A percentile compares a stretch with the other conserved stretches of the same genome.
These are phyloP conservation scores for Phlegmacium glaucopus DNA, from an alignment of 768 basidiomycete species.

Conservation along the genomic window DNA sequence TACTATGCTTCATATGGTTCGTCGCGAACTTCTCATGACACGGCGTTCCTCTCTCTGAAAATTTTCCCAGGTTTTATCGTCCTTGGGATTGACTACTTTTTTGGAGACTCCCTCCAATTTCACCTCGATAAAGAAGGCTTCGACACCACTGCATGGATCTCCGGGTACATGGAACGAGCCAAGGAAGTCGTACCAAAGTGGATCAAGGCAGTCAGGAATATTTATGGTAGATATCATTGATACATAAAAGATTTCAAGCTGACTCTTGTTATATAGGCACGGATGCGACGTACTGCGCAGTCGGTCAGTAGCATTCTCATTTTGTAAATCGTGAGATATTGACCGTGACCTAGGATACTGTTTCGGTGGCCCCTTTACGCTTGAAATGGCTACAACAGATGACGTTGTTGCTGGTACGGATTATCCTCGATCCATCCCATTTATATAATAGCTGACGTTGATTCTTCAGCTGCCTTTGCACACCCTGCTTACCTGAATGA, in stretches of 20 bases:
- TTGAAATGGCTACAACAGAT: conserved; percentile 43
- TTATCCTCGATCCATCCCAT: background rate
- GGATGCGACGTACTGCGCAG: conserved; percentile 40
- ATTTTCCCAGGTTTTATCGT: conserved; percentile 49
- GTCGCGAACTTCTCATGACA: background rate
- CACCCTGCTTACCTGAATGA: conserved; percentile 51
- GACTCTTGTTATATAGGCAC: conserved; percentile 9
- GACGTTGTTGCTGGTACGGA: conserved; percentile 44
- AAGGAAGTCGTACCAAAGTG: conserved; percentile 42
- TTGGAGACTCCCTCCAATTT: conserved; percentile 47
- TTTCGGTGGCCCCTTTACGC: conserved; percentile 51
- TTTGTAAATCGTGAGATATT: background rate
- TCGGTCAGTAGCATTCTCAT: conserved; percentile 30
- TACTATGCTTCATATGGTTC: conserved; percentile 59
- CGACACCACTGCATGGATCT: conserved; percentile 42
- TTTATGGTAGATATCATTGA: conserved; percentile 36
- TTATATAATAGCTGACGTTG: background rate
- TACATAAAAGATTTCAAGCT: background rate
- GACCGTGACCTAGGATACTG: conserved; percentile 43
- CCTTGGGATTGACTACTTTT: conserved; percentile 61
- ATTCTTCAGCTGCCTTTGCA: conserved; percentile 44
- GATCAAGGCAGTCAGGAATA: conserved; percentile 46
- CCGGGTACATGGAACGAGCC: conserved; percentile 31
- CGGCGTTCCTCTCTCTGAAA: background rate
- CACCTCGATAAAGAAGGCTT: conserved; percentile 36